Evolutionary conservation across 352 stramenopile species (phyloP), one percentile per base, ranked within the genome.

Genomic region (Globisporangium parvum): DNA sequence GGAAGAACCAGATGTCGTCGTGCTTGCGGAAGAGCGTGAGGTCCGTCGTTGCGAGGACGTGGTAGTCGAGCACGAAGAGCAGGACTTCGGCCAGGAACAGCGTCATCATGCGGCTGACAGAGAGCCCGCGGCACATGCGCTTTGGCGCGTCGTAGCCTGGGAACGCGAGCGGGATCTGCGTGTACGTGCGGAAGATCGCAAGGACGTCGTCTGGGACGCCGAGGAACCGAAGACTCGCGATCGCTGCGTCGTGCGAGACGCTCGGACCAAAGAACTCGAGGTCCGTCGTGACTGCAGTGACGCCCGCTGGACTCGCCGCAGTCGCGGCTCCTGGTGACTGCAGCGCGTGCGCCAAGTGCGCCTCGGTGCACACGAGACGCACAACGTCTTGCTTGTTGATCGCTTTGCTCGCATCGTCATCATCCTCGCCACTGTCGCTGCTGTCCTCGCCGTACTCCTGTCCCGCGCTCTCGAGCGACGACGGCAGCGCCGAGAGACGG

Each of bases 1-100:
- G 61, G 39, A 77, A 83, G 54, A 78, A 70, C 55, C 62, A 75
- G 55, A 83, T 83, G 46, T 78, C 70, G 51, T 83, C 73, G 53
- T 80, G 73, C 17, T 57, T 69, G 8, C 73, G 73, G 33, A 70
- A 83, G 33, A 83, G 48, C 45, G 45, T 0, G 4, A 60, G 31
- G 35, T 48, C 35, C 2, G 45, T 53, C 33, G 51, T 47, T 26
- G 41, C 18, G 65, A 76, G 59, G 24, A 80, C 73, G 2, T 66
- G 48, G 39, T 74, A 75, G 66, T 83, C 73, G 63, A 83, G 71
- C 20, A 64, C 53, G 44, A 83, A 83, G 35, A 83, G 50, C 57
- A 79, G 23, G 21, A 73, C 41, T 55, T 83, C 73, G 3, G 65
- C 61, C 24, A 76, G 63, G 23, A 83, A 65, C 28, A 73, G 65